These are phyloP conservation scores for Backusella mclennaniae DNA, from an alignment of 192 early-diverging fungal genomes.

Conservation along the genomic window DNA sequence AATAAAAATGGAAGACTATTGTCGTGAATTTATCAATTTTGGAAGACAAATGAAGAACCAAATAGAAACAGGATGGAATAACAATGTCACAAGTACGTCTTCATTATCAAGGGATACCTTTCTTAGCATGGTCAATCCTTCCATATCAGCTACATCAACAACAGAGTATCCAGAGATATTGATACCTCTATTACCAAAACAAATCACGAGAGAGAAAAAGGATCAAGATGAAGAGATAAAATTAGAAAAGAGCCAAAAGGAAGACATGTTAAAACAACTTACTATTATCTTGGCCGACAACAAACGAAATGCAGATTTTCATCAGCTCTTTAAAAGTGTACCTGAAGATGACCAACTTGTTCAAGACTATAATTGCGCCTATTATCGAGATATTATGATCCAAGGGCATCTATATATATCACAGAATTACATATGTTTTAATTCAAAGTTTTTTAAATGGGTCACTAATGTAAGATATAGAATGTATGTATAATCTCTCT, in stretches of 20 bases:
- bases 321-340: constrained; percentile 1
- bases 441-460: constrained; percentile 89
- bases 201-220: not conserved
- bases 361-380: constrained; percentile 68
- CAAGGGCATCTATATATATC: constrained; percentile 84
- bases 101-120: not conserved
- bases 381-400: constrained; percentile 84
- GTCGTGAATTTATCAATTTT: not conserved
- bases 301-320: not conserved
- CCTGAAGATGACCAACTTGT: constrained; percentile 1
- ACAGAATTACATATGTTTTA: constrained; percentile 73
- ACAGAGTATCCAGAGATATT: not conserved
- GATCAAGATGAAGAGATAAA: not conserved
- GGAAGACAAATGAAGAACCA: not conserved
- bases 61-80: not conserved
- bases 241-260: not conserved
- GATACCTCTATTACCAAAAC: not conserved
- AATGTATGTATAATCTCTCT: not conserved
- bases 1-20: not conserved
- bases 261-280: not conserved
- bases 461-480: constrained; percentile 58
- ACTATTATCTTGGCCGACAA: not conserved
- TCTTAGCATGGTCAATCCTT: not conserved
- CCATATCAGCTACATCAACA: not conserved
- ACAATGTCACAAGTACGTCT: not conserved